A percentile compares a stretch with the other conserved stretches of the same genome.
Evolutionary conservation across 2,329 filamentous ascomycete genomes (phyloP).

Genomic region (Penicillium sp.): DNA sequence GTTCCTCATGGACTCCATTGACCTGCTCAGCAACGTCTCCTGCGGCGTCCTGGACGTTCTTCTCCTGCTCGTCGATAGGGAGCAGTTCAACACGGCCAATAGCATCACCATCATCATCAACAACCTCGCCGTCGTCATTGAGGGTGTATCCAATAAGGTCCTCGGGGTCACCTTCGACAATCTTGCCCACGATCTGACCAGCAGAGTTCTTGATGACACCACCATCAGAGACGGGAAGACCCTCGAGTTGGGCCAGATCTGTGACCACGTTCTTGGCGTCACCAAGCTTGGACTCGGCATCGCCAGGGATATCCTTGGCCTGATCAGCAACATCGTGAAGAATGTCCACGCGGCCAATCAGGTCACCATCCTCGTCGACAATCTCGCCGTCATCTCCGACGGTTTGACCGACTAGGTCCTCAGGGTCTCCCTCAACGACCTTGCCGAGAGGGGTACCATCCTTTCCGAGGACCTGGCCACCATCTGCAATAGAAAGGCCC

Average conservation of each 20-base stretch:
- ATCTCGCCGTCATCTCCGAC: slow-evolving; percentile 45
- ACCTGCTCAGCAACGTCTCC: slow-evolving; percentile 53
- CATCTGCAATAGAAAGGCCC: slow-evolving; percentile 44
- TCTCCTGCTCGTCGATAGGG: slow-evolving; percentile 34
- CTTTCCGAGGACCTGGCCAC: slow-evolving; percentile 42
- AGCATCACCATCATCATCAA: slow-evolving; percentile 45
- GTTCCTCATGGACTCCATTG: slow-evolving; percentile 52
- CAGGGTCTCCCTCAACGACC: slow-evolving; percentile 47
- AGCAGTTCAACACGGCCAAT: slow-evolving; percentile 39
- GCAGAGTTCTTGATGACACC: slow-evolving; percentile 55
- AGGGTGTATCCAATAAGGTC: slow-evolving; percentile 43
- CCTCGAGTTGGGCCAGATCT: slow-evolving; percentile 41
- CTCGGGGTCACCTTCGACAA: slow-evolving; percentile 47
- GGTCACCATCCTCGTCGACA: slow-evolving; percentile 38
- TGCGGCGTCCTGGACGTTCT: slow-evolving; percentile 46
- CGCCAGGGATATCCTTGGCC: slow-evolving; percentile 26
- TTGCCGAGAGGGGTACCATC: slow-evolving; percentile 43
- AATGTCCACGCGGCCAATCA: slow-evolving; percentile 45
- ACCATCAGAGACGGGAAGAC: slow-evolving; percentile 54
- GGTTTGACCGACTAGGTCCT: slow-evolving; percentile 46
- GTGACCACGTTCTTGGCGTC: slow-evolving; percentile 36
- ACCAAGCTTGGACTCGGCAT: slow-evolving; percentile 20
- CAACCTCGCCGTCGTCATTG: slow-evolving; percentile 47
- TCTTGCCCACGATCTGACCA: slow-evolving; percentile 43
- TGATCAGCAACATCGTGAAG: slow-evolving; percentile 32